These are phyloP conservation scores for Pseudocercospora pini-densiflorae DNA, from an alignment of 2,329 filamentous ascomycete species.

Conservation along the genomic window DNA sequence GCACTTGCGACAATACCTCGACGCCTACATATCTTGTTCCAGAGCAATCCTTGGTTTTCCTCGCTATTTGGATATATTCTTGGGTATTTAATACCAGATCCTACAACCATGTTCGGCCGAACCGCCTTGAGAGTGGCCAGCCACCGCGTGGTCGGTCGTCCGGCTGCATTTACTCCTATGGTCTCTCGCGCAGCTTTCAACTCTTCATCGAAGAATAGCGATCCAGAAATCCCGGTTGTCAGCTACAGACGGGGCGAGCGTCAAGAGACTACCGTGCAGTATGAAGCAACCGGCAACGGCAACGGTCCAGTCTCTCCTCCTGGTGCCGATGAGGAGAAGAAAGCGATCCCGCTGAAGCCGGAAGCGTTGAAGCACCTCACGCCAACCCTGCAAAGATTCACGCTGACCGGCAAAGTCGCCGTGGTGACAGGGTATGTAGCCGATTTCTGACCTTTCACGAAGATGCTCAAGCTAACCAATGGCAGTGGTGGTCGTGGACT, in stretches of 20 bases:
- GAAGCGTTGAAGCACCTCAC: constrained; percentile 59
- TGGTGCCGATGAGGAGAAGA: constrained; percentile 38
- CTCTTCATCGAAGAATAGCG: constrained; percentile 30
- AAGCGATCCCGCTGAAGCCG: constrained; percentile 38
- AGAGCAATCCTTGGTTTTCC: background rate
- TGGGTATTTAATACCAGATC: background rate
- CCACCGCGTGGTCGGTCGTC: constrained; percentile 23
- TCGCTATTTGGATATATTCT: constrained; percentile 1
- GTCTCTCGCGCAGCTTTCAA: constrained; percentile 33
- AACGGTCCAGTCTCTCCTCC: constrained; percentile 39
- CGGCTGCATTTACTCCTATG: constrained; percentile 21
- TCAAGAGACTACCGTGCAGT: constrained; percentile 35
- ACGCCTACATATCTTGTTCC: background rate
- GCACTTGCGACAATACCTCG: background rate
- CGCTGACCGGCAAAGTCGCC: constrained; percentile 65
- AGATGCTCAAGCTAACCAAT: constrained; percentile 35
- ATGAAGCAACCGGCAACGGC: constrained; percentile 25
- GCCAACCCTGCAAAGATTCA: constrained; percentile 70
- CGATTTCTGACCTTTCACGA: background rate
- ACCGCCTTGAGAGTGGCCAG: constrained; percentile 24
- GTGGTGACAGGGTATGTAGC: constrained; percentile 69
- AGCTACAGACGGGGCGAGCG: constrained; percentile 40
- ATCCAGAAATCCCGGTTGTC: constrained; percentile 39
- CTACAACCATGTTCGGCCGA: constrained; percentile 29
- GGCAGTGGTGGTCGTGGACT: constrained; percentile 73